Conservation (phyloP, 106 monocot species). For the Platanthera zijinensis region DNA sequence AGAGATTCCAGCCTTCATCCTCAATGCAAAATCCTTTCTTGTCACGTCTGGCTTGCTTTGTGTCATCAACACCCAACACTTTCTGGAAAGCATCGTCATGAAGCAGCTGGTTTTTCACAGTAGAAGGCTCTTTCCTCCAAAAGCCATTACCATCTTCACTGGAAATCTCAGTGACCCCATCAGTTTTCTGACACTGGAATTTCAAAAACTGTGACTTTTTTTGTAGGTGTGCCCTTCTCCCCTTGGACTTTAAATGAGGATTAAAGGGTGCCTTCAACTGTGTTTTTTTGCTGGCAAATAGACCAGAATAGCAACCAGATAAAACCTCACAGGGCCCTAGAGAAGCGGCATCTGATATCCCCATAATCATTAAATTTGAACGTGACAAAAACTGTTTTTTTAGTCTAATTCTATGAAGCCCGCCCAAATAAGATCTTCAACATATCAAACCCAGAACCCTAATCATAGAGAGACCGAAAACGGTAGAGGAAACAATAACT, state of each 20-base stretch:
- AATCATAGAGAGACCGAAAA: constrained; percentile 1
- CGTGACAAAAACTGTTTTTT: neutral
- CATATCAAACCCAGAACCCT: neutral
- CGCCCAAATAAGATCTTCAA: neutral
- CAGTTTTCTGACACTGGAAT: constrained; percentile 42
- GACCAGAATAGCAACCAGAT: constrained; percentile 13
- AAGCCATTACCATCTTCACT: constrained; percentile 44
- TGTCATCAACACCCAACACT: constrained; percentile 22
- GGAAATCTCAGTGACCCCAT: constrained; percentile 25
- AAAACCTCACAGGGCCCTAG: constrained; percentile 15
- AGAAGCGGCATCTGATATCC: constrained; percentile 6
- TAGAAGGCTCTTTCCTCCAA: constrained; percentile 38
- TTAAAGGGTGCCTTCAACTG: constrained; percentile 7
- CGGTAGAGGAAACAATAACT: neutral
- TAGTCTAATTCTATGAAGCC: neutral
- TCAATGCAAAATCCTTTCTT: constrained; percentile 41
- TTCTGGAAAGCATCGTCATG: constrained; percentile 23
- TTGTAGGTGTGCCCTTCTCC: neutral
- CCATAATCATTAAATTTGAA: constrained; percentile 15
- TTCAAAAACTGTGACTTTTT: constrained; percentile 2
- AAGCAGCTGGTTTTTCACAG: constrained; percentile 29
- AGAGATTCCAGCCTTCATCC: constrained; percentile 80
- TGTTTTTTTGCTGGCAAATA: constrained; percentile 3
- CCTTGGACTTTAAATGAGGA: constrained; percentile 12
- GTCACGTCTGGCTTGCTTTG: constrained; percentile 14